Evolutionary conservation across 1,139 yeast species (phyloP).

Genomic region (Schizosaccharomyces versatilis): DNA sequence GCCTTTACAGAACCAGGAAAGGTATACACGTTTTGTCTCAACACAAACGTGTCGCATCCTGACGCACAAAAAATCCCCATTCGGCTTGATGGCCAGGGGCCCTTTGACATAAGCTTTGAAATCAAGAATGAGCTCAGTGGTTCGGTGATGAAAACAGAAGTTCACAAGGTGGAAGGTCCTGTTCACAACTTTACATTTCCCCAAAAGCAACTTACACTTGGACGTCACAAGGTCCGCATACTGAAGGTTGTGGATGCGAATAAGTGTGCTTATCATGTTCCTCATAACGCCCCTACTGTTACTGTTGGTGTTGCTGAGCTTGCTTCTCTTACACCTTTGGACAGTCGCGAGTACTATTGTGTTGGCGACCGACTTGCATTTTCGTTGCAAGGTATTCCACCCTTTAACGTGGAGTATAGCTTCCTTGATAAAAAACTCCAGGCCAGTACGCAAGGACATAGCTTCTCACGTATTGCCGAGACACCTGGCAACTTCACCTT

Average conservation of each 20-base stretch:
- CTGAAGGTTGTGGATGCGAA: conserved; percentile 40
- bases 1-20: neutral
- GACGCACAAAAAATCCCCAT: conserved; percentile 4
- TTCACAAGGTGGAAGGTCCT: conserved; percentile 20
- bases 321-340: conserved; percentile 36
- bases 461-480: conserved; percentile 54
- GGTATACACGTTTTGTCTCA: neutral
- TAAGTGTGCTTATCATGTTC: conserved; percentile 30
- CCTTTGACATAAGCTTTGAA: conserved; percentile 35
- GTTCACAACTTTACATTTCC: conserved; percentile 21
- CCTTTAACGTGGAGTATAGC: conserved; percentile 50
- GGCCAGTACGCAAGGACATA: conserved; percentile 34
- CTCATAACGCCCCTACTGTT: conserved; percentile 14
- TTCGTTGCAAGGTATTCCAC: conserved; percentile 55
- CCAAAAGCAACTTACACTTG: conserved; percentile 27
- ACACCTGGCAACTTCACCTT: conserved; percentile 54
- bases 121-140: conserved; percentile 35
- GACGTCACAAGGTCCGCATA: conserved; percentile 37
- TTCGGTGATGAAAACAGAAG: conserved; percentile 22
- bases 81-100: conserved; percentile 26
- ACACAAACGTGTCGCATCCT: neutral
- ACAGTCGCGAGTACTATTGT: conserved; percentile 36
- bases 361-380: conserved; percentile 79
- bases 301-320: conserved; percentile 47
- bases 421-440: conserved; percentile 43